phyloP scores from a whole-genome alignment of 2,329 filamentous ascomycete species.

The Lachnellula occidentalis region DNA sequence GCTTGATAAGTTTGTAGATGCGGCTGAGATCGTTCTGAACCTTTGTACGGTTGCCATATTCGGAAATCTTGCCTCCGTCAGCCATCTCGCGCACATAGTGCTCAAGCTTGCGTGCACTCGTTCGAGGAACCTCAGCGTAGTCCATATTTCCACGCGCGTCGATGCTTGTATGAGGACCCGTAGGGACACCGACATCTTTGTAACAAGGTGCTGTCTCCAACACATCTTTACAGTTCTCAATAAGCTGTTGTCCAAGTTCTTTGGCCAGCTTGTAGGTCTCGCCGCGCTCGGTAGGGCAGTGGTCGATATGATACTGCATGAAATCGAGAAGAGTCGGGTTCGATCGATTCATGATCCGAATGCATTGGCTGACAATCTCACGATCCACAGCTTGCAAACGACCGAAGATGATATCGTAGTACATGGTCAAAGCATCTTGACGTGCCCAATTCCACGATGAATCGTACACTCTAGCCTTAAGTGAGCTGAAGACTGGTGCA shows the following conservation, averaged over 20 bases:
- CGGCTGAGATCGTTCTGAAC: constrained; percentile 92
- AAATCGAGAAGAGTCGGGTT: constrained; percentile 94
- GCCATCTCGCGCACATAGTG: constrained; percentile 99
- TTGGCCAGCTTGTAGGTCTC: constrained; percentile 99
- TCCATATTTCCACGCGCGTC: constrained; percentile 88
- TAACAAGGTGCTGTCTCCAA: constrained; percentile 78
- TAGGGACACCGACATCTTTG: constrained; percentile 92
- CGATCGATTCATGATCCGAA: constrained; percentile 98
- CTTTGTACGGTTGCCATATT: constrained; percentile 97
- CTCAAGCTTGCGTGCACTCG: constrained; percentile 92
- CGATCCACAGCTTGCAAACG: constrained; percentile 88
- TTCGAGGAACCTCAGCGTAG: constrained; percentile 80
- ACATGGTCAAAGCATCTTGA: constrained; percentile 96
- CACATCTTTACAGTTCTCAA: constrained; percentile 96
- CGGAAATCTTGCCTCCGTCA: constrained; percentile 94
- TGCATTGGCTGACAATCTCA: constrained; percentile 97
- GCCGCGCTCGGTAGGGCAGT: constrained; percentile 92
- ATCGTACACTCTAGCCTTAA: constrained; percentile 95
- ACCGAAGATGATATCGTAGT: constrained; percentile 98
- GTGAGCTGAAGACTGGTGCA: constrained; percentile 83
- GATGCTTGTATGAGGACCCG: constrained; percentile 86
- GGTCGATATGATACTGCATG: constrained; percentile 99
- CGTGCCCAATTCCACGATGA: constrained; percentile 99
- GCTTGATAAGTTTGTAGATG: constrained; percentile 97
- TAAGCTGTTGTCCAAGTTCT: constrained; percentile 84